Percentiles rank a stretch among this genome's conserved stretches.
These are phyloP conservation scores for Nothophoma quercina DNA, from an alignment of 2,329 filamentous ascomycete genomes.

Conservation along the genomic window DNA sequence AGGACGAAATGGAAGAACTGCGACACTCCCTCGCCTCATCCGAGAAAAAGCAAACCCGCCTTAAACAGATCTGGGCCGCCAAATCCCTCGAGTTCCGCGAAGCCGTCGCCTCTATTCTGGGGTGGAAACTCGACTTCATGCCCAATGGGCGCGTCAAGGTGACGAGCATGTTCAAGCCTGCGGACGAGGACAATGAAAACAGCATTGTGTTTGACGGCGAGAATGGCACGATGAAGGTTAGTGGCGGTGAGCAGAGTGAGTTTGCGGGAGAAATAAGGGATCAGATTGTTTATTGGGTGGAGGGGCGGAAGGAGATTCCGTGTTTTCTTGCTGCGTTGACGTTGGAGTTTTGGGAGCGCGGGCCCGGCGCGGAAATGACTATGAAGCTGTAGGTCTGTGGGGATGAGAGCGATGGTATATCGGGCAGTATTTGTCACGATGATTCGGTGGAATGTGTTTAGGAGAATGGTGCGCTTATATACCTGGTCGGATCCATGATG, in stretches of 20 bases:
- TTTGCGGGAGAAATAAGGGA: slow-evolving; percentile 87
- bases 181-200: slow-evolving; percentile 65
- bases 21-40: slow-evolving; percentile 62
- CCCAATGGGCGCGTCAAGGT: slow-evolving; percentile 97
- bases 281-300: slow-evolving; percentile 94
- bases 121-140: slow-evolving; percentile 94
- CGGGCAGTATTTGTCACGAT: too few species aligned
- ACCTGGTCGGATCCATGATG: too few species aligned
- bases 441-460: too few species aligned
- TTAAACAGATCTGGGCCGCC: slow-evolving; percentile 90
- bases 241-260: slow-evolving; percentile 82
- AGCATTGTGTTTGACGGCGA: slow-evolving; percentile 87
- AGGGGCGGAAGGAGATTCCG: slow-evolving; percentile 91
- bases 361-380: slow-evolving; percentile 30
- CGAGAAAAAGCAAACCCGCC: slow-evolving; percentile 82
- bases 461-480: too few species aligned
- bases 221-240: slow-evolving; percentile 97
- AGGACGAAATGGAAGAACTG: slow-evolving; percentile 74
- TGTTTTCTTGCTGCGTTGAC: slow-evolving; percentile 92
- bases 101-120: slow-evolving; percentile 88
- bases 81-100: slow-evolving; percentile 96
- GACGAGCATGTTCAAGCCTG: slow-evolving; percentile 82
- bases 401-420: not conserved
- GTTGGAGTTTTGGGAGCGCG: slow-evolving; percentile 87
- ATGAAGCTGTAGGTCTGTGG: slow-evolving; percentile 23